Evolutionary conservation across 345 rosid species (phyloP), one percentile per base, ranked within the genome.

Genomic region (Kandelia obovata): DNA sequence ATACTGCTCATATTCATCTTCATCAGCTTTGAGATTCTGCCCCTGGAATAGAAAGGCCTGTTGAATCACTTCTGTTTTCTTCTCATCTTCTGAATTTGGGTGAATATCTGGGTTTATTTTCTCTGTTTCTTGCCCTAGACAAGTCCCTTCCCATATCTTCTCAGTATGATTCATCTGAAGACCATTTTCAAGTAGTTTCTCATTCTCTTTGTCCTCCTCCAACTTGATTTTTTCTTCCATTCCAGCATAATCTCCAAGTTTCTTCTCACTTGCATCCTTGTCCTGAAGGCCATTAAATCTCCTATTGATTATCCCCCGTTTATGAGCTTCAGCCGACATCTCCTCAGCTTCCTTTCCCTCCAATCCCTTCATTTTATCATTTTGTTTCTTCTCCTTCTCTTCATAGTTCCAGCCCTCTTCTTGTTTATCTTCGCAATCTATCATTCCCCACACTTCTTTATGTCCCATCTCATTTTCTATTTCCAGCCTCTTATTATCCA

Each of bases 21-120:
- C 58, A 53, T 16, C 67, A 56, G 53, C 64, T 73, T 71, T 74
- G 71, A 53, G 37, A 73, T 71, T 49, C 21, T 68, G 71, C 66
- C 1, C 35, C 7, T 65, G 73, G 73, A 43, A 58, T 58, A 51
- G 64, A 19, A 77, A 74, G 35, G 75, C 68, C 73, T 75, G 77
- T 65, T 71, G 78, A 66, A 63, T 65, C 13, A 34, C 71, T 71
- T 71, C 70, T 25, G 59, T 7, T 32, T 28, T 76, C 61, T 60
- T 73, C 74, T 67, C 76, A 65, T 60, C 79, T 69, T 74, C 83
- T 71, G 73, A 69, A 53, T 31, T 66, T 60, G 72, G 79, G 58
- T 76, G 75, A 79, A 76, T 79, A 76, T 74, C 72, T 58, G 62
- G 37, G 39, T 43, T 72, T 6, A 64, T 69, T 73, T 71, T 76